Base-by-base conservation (phyloP, 805 yeast species). In the Zygosaccharomyces gambellarensis region DNA sequence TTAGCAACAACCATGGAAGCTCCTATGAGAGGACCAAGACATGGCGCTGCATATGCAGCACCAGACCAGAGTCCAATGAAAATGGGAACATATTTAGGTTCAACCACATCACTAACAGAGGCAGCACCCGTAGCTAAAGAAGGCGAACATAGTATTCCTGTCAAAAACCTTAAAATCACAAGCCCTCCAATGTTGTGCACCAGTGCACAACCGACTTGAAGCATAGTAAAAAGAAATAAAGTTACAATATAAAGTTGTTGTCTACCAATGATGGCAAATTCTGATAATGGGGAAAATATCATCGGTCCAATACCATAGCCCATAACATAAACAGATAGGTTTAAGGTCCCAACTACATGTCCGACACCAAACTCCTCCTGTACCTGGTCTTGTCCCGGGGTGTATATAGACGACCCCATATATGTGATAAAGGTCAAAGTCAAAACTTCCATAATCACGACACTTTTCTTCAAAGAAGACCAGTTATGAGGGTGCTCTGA, bases 291-390 rank as follows among this genome's bases (percentile, higher is more conserved):
- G 0, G 83, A 76, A 46, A 80, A 76, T 2, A 80, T 54, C 69
- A 81, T 67, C 2, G 85, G 85, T 1, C 85, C 85, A 14, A 80
- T 44, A 46, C 82, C 86, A 57, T 82, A 81, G 4, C 85, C 87
- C 25, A 80, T 55, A 5, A 81, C 81, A 53, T 76, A 82, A 31
- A 80, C 52, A 0, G 83, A 67, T 56, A 82, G 68, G 3, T 82
- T 81, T 34, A 82, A 65, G 0, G 75, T 67, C 0, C 81, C 79
- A 4, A 71, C 71, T 4, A 72, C 74, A 28, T 64, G 64, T 11
- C 75, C 67, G 3, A 77, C 72, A 17, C 65, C 54, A 55, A 79
- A 78, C 39, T 79, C 76, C 28, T 64, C 63, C 62, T 68, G 71
- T 27, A 82, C 59, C 14, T 69, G 64, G 14, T 61, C 68, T 29